A percentile compares a stretch with the other conserved stretches of the same genome.
Evolutionary conservation across 148 eudicot genomes (phyloP).

Genomic region (Rhododendron vialii): DNA sequence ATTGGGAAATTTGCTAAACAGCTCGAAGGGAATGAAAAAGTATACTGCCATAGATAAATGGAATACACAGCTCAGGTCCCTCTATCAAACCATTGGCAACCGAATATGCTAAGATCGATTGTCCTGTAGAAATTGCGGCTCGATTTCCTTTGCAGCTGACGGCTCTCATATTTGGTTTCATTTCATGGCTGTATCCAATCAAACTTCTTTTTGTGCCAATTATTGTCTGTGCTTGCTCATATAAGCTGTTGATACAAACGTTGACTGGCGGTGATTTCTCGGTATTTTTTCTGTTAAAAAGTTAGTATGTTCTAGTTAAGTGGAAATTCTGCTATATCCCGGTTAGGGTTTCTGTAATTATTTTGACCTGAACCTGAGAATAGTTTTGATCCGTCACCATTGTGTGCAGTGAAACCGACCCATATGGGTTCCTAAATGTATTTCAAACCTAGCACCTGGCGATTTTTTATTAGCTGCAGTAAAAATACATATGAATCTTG

Average conservation of each 20-base stretch:
- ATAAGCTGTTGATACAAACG: background rate
- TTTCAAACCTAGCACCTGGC: background rate
- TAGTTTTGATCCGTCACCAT: background rate
- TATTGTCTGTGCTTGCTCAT: background rate
- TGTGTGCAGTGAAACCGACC: background rate
- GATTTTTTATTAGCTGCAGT: no score
- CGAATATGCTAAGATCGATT: constrained; percentile 55
- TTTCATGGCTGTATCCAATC: background rate
- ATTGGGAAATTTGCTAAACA: constrained; percentile 21
- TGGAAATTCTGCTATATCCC: background rate
- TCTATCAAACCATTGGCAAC: constrained; percentile 65
- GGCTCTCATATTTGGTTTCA: background rate
- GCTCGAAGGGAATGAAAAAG: constrained; percentile 93
- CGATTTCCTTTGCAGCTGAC: background rate
- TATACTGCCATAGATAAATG: constrained; percentile 90
- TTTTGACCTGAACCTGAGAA: background rate
- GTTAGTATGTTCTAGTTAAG: background rate
- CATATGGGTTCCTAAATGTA: background rate
- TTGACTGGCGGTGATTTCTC: background rate
- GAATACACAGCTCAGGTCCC: constrained; percentile 82
- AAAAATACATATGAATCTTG: no score
- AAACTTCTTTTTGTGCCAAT: background rate
- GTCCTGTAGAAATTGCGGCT: background rate
- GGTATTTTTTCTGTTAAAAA: background rate
- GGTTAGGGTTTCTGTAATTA: background rate